phyloP scores from a whole-genome alignment of 2,329 filamentous ascomycete species.

The Pestalotiopsis sp. region DNA sequence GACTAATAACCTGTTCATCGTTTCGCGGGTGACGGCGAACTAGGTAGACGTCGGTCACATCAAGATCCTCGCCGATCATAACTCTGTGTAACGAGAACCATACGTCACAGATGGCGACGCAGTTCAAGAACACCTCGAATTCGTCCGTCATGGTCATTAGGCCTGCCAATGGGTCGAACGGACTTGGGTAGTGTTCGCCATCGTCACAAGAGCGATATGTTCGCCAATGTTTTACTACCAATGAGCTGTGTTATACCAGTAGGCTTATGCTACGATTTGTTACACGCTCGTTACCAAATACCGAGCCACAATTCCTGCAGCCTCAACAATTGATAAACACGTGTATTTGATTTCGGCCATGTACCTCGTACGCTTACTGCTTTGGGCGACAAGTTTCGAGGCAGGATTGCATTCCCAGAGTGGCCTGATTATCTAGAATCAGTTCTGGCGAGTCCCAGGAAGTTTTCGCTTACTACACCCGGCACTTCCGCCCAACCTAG shows the following conservation, averaged over 20 bases:
- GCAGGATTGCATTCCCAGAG: neutral
- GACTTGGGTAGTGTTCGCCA: neutral
- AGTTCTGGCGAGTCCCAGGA: too few relatives aligned
- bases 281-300: neutral
- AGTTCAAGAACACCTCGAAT: neutral
- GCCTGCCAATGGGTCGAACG: neutral
- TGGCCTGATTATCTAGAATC: neutral
- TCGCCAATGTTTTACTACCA: neutral
- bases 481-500: neutral
- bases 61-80: neutral
- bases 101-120: neutral
- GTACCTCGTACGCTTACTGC: neutral
- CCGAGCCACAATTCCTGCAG: neutral
- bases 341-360: neutral
- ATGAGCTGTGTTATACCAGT: neutral
- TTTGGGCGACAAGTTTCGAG: neutral
- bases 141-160: neutral
- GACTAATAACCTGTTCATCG: neutral
- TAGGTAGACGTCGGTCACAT: neutral
- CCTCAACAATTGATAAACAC: neutral
- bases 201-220: neutral
- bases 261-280: neutral
- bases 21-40: neutral
- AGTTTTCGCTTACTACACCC: neutral
- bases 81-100: neutral